Percentiles rank a stretch among this genome's conserved stretches.
These are phyloP conservation scores for Erysimum cheiri DNA, from an alignment of 441 rosid species.

Conservation along the genomic window DNA sequence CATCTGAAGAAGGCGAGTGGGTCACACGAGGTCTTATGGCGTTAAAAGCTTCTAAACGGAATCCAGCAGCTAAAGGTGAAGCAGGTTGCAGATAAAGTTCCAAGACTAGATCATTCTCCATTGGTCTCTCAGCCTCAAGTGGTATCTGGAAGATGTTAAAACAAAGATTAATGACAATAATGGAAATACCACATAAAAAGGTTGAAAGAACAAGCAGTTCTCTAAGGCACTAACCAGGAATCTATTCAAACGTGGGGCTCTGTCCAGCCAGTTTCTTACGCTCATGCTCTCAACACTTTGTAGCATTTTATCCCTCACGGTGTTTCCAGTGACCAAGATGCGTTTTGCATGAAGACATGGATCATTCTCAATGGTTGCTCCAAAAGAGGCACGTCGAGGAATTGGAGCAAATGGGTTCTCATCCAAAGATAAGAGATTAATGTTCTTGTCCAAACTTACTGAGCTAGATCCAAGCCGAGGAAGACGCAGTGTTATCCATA, in stretches of 20 bases:
- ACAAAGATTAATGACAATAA: constrained; percentile 12
- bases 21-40: constrained; percentile 81
- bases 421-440: constrained; percentile 78
- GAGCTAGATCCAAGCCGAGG: constrained; percentile 88
- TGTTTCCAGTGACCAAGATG: constrained; percentile 73
- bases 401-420: constrained; percentile 90
- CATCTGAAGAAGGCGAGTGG: constrained; percentile 79
- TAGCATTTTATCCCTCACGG: constrained; percentile 56
- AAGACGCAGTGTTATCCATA: constrained; percentile 84
- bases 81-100: constrained; percentile 80
- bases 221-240: constrained; percentile 68
- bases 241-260: constrained; percentile 79
- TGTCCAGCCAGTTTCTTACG: constrained; percentile 71
- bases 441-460: constrained; percentile 71
- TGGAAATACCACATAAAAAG: constrained; percentile 20
- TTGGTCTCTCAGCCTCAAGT: constrained; percentile 69
- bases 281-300: constrained; percentile 67
- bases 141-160: constrained; percentile 62
- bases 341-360: constrained; percentile 93
- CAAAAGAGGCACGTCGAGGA: constrained; percentile 81
- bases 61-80: constrained; percentile 81
- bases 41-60: constrained; percentile 81
- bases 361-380: constrained; percentile 72
- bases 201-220: constrained; percentile 27
- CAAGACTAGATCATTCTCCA: constrained; percentile 71